Evolutionary conservation across 441 rosid species (phyloP).

Genomic region (Corymbia calophylla): DNA sequence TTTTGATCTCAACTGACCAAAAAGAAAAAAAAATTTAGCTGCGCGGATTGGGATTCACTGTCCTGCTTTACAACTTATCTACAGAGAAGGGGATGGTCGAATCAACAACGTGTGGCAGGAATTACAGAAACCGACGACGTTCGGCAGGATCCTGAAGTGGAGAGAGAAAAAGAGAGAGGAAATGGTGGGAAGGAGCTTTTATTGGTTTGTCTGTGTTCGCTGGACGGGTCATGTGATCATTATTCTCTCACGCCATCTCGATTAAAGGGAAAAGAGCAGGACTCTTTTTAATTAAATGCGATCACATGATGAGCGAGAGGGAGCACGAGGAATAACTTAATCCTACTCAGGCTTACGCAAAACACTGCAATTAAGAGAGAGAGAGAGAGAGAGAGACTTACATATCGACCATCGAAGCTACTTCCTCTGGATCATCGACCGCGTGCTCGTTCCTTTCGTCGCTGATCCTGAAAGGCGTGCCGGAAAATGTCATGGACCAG

Average conservation of each 20-base stretch:
- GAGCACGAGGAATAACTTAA: neutral
- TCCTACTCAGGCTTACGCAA: neutral
- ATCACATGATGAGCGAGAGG: neutral
- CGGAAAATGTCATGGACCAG: neutral
- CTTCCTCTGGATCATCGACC: constrained; percentile 2
- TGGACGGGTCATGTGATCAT: neutral
- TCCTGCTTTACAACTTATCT: neutral
- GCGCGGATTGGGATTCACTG: neutral
- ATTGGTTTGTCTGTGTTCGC: neutral
- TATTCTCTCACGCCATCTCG: neutral
- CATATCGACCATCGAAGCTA: constrained; percentile 8
- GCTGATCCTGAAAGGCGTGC: neutral
- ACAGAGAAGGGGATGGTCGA: neutral
- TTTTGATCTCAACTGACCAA: neutral
- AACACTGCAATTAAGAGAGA: neutral
- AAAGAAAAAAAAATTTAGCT: neutral
- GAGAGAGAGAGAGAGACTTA: neutral
- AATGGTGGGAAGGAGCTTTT: neutral
- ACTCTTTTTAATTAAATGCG: neutral
- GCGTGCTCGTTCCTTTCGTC: neutral
- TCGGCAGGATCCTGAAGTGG: neutral
- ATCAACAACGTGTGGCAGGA: neutral
- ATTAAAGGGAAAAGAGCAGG: neutral
- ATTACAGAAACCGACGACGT: neutral
- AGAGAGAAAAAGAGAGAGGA: neutral